phyloP scores from a whole-genome alignment of 305 asterid genomes.

The Fraxinus ornus region DNA sequence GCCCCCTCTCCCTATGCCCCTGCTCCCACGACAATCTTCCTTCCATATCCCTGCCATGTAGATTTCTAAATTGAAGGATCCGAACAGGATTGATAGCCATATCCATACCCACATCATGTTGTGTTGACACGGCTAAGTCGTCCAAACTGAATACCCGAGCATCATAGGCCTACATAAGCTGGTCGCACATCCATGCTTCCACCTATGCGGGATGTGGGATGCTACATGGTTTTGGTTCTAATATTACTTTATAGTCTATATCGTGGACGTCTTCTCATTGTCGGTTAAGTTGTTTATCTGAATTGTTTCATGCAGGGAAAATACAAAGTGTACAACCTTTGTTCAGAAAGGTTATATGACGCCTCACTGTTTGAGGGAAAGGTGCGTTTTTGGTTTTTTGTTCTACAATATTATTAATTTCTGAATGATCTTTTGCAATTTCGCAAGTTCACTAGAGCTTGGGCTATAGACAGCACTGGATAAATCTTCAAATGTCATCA shows the following conservation, averaged over 20 bases:
- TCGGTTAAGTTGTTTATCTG: neutral
- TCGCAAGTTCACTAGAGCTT: constrained; percentile 13
- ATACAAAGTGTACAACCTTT: constrained; percentile 94
- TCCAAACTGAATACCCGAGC: neutral
- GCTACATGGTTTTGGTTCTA: constrained; percentile 4
- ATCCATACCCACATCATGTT: neutral
- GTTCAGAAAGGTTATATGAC: constrained; percentile 95
- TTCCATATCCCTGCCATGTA: neutral
- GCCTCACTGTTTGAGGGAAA: constrained; percentile 96
- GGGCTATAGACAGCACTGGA: constrained; percentile 1
- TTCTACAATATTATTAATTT: constrained; percentile 8
- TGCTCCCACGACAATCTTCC: neutral
- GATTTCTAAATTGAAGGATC: neutral
- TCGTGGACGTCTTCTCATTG: constrained; percentile 11
- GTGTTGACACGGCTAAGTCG: neutral
- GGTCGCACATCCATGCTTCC: neutral
- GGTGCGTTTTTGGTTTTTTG: constrained; percentile 41
- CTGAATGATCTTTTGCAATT: constrained; percentile 11
- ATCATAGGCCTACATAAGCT: neutral
- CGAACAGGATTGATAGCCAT: neutral
- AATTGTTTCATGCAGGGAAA: constrained; percentile 62
- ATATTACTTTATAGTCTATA: constrained; percentile 5
- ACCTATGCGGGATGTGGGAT: neutral
- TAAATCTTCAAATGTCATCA: constrained; percentile 5
- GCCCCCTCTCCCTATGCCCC: neutral